Evolutionary conservation across 768 basidiomycete species (phyloP).

Genomic region (Amanita phalloides): DNA sequence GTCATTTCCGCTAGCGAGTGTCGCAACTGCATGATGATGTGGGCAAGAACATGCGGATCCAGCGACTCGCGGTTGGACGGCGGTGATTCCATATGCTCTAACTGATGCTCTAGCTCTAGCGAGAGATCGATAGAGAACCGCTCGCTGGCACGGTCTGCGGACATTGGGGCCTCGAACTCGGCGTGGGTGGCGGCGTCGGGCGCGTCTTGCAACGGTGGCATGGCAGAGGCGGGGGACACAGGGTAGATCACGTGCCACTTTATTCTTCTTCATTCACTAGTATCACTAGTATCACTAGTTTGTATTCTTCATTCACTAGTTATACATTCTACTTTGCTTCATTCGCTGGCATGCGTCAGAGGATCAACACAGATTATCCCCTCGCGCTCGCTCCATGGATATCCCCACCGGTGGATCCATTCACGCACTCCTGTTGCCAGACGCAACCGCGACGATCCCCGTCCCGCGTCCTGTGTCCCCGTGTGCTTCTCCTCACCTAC

Average conservation of each 20-base stretch:
- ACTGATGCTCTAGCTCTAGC: slow-evolving; percentile 70
- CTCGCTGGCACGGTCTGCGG: slow-evolving; percentile 9
- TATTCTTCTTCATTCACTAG: too few species aligned
- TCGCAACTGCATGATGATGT: slow-evolving; percentile 66
- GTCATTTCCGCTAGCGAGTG: slow-evolving; percentile 52
- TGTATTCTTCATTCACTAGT: too few species aligned
- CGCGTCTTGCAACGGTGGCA: neutral
- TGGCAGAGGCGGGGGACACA: neutral
- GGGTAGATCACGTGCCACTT: neutral
- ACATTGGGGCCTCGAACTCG: neutral
- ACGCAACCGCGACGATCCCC: slow-evolving; percentile 76
- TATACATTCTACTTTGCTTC: slow-evolving; percentile 8
- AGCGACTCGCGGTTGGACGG: slow-evolving; percentile 36
- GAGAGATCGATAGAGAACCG: slow-evolving; percentile 67
- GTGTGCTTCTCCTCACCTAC: slow-evolving; percentile 97
- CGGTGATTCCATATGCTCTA: slow-evolving; percentile 54
- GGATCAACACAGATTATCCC: slow-evolving; percentile 86
- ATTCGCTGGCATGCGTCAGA: slow-evolving; percentile 56
- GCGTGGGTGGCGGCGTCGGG: neutral
- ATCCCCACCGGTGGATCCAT: slow-evolving; percentile 90
- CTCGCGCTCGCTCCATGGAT: slow-evolving; percentile 90
- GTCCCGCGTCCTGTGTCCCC: slow-evolving; percentile 73
- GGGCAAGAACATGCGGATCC: slow-evolving; percentile 67
- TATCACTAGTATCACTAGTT: too few species aligned
- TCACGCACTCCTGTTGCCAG: slow-evolving; percentile 82